These are phyloP conservation scores for Penicillium glabrum DNA, from an alignment of 2,329 filamentous ascomycete genomes.

Conservation along the genomic window DNA sequence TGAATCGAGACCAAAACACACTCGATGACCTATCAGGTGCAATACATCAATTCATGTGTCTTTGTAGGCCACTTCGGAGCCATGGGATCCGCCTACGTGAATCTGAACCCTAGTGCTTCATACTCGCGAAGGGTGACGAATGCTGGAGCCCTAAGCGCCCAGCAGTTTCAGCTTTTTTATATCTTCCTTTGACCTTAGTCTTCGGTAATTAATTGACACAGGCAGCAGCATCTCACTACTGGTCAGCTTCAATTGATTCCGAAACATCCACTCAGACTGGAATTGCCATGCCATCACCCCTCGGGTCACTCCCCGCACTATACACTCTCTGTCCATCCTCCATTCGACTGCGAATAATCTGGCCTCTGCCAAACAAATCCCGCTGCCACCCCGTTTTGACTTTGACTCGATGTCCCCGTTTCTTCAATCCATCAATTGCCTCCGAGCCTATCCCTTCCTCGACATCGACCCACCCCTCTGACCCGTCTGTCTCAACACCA, in stretches of 20 bases:
- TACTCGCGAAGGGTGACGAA: too few relatives aligned
- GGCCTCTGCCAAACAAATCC: background rate
- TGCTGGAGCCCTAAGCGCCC: too few relatives aligned
- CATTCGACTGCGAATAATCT: background rate
- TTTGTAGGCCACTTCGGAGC: too few relatives aligned
- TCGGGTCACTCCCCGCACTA: background rate
- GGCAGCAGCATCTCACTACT: too few relatives aligned
- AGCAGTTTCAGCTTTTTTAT: too few relatives aligned
- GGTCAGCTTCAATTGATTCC: background rate
- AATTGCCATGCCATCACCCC: background rate
- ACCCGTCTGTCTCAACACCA: background rate
- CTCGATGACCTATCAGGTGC: too few relatives aligned
- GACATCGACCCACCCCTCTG: background rate
- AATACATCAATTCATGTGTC: too few relatives aligned
- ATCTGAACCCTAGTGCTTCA: too few relatives aligned
- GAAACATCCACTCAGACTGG: slow-evolving; percentile 16
- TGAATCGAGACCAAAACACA: too few relatives aligned
- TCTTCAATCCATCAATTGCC: background rate
- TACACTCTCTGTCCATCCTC: background rate
- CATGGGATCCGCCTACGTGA: too few relatives aligned
- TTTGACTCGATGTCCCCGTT: background rate
- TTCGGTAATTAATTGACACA: too few relatives aligned
- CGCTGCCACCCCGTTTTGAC: slow-evolving; percentile 32
- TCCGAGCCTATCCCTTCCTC: background rate
- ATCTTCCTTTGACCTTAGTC: too few relatives aligned